These are phyloP conservation scores for Yamadazyma dendronema DNA, from an alignment of 1,139 yeast genomes.

Conservation along the genomic window DNA sequence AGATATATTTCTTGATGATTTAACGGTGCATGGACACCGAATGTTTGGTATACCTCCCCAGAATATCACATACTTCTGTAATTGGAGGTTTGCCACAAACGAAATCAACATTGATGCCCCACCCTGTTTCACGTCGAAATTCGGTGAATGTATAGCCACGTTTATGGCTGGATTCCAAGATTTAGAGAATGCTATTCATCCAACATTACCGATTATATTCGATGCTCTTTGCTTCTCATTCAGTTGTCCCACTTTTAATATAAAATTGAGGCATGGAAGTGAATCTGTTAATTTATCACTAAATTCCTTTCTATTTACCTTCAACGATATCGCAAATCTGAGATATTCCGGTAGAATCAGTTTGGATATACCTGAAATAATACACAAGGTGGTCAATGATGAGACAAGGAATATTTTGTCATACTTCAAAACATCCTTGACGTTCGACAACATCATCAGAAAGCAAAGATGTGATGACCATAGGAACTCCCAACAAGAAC, in stretches of 20 bases:
- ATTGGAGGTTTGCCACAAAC: conserved; percentile 83
- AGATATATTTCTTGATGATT: conserved; percentile 57
- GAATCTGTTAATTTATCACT: conserved; percentile 20
- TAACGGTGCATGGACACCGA: conserved; percentile 79
- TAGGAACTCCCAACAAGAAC: conserved; percentile 58
- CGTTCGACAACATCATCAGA: conserved; percentile 59
- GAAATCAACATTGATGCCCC: conserved; percentile 53
- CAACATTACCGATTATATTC: conserved; percentile 54
- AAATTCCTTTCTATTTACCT: conserved; percentile 41
- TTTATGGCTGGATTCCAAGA: conserved; percentile 68
- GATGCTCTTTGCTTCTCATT: conserved; percentile 68
- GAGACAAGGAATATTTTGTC: conserved; percentile 23
- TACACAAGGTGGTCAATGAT: conserved; percentile 26
- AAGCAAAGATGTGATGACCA: conserved; percentile 48
- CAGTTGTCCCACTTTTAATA: conserved; percentile 34
- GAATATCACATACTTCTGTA: conserved; percentile 84
- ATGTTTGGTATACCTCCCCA: conserved; percentile 90
- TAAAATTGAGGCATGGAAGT: conserved; percentile 23
- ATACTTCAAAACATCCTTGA: conserved; percentile 52
- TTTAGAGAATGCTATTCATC: conserved; percentile 66
- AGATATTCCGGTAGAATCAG: conserved; percentile 60
- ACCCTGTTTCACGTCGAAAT: conserved; percentile 44
- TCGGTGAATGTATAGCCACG: conserved; percentile 43
- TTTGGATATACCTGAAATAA: conserved; percentile 48
- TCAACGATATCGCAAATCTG: conserved; percentile 69